A percentile compares a stretch with the other conserved stretches of the same genome.
phyloP scores from a whole-genome alignment of 2,329 filamentous ascomycete genomes.

The Claviceps digitariae region DNA sequence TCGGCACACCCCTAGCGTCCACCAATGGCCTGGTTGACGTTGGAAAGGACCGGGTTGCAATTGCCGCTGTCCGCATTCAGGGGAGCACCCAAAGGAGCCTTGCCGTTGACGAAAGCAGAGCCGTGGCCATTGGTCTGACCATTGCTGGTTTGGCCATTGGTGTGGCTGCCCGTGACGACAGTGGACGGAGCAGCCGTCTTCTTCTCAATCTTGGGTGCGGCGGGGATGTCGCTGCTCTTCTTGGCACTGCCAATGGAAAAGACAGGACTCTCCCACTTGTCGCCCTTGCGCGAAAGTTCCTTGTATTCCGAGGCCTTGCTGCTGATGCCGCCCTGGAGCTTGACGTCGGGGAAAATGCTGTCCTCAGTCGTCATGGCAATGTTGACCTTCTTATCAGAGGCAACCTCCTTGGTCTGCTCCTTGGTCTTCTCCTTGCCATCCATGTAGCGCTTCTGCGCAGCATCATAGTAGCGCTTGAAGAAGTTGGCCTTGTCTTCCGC shows the following conservation, averaged over 20 bases:
- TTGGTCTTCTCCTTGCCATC: constrained; percentile 66
- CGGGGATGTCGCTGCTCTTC: constrained; percentile 59
- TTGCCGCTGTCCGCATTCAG: constrained; percentile 2
- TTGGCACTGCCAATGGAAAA: constrained; percentile 74
- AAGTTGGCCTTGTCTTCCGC: constrained; percentile 67
- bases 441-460: constrained; percentile 58
- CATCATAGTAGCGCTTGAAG: constrained; percentile 70
- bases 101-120: constrained; percentile 4
- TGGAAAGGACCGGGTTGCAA: too few relatives aligned
- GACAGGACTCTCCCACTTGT: constrained; percentile 88
- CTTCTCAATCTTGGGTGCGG: constrained; percentile 34
- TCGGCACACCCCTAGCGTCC: constrained; percentile 10
- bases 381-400: constrained; percentile 55
- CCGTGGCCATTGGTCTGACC: constrained; percentile 6
- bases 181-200: constrained; percentile 22
- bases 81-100: not conserved
- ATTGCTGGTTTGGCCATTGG: constrained; percentile 11
- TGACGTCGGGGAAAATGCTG: constrained; percentile 76
- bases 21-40: constrained; percentile 1
- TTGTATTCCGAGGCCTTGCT: constrained; percentile 91
- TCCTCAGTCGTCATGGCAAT: constrained; percentile 54
- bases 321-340: constrained; percentile 70
- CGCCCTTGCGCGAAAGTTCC: constrained; percentile 73
- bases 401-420: constrained; percentile 45
- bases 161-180: constrained; percentile 9